Percentiles rank a stretch among this genome's conserved stretches.
Conservation (phyloP, 352 stramenopile genomes). For the Phytopythium aichiense region DNA sequence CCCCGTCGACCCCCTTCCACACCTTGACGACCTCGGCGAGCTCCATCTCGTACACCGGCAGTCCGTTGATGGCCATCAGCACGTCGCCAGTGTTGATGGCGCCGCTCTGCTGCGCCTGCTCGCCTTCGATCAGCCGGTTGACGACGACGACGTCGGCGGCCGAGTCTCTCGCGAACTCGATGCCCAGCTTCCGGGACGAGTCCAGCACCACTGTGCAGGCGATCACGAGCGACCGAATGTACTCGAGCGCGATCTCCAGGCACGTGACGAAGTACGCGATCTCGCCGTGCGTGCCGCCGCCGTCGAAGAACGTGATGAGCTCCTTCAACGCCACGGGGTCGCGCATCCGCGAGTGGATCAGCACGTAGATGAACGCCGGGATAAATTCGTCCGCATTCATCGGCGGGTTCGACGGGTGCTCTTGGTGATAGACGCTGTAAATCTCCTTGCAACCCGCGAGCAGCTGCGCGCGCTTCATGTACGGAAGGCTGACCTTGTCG, state of each 20-base stretch:
- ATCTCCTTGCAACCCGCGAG: slow-evolving; percentile 80
- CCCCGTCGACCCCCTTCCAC: slow-evolving; percentile 58
- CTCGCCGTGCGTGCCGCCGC: slow-evolving; percentile 61
- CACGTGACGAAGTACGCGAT: slow-evolving; percentile 87
- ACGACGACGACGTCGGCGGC: slow-evolving; percentile 57
- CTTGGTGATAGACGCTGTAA: slow-evolving; percentile 66
- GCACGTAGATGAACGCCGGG: slow-evolving; percentile 84
- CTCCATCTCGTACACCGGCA: slow-evolving; percentile 80
- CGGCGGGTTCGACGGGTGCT: slow-evolving; percentile 64
- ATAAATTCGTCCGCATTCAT: slow-evolving; percentile 88
- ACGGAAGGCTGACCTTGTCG: slow-evolving; percentile 73
- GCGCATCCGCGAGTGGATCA: slow-evolving; percentile 68
- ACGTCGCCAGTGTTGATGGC: slow-evolving; percentile 63
- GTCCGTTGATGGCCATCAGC: slow-evolving; percentile 74
- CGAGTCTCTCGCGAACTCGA: slow-evolving; percentile 64
- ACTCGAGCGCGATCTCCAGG: slow-evolving; percentile 85
- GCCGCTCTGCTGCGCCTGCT: slow-evolving; percentile 63
- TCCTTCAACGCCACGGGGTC: slow-evolving; percentile 75
- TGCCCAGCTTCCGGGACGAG: slow-evolving; percentile 58
- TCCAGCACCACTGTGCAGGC: slow-evolving; percentile 80
- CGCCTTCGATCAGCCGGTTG: slow-evolving; percentile 39
- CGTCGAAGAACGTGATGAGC: slow-evolving; percentile 77
- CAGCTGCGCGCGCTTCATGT: slow-evolving; percentile 79
- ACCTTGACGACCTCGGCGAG: slow-evolving; percentile 72
- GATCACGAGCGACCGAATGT: slow-evolving; percentile 79